Evolutionary conservation across 2,329 filamentous ascomycete species (phyloP).

Genomic region (Hymenoscyphus fructigenus): DNA sequence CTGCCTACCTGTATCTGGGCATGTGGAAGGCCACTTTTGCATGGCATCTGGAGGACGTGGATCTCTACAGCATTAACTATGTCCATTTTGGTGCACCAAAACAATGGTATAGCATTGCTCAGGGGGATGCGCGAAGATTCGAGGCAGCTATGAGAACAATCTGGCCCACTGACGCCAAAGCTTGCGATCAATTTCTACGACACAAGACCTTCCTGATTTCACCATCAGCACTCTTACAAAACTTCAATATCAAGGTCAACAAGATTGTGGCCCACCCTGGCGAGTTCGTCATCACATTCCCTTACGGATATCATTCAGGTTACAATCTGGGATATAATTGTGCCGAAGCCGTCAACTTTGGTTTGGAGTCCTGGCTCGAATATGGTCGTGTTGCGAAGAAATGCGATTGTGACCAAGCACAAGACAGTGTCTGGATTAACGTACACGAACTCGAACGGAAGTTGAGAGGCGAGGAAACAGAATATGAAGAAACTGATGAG

Average conservation of each 20-base stretch:
- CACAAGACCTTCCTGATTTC: conserved; percentile 98
- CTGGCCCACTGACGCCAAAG: conserved; percentile 93
- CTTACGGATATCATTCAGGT: conserved; percentile 96
- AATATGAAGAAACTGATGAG: conserved; percentile 76
- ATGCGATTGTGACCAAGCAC: conserved; percentile 90
- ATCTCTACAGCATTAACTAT: conserved; percentile 99
- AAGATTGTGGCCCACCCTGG: conserved; percentile 93
- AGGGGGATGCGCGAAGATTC: conserved; percentile 88
- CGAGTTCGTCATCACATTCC: conserved; percentile 97
- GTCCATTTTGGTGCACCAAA: conserved; percentile 98
- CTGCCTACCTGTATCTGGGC: conserved; percentile 92
- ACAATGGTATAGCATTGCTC: conserved; percentile 99
- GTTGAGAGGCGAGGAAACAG: conserved; percentile 82
- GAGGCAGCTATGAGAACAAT: conserved; percentile 93
- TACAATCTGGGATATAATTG: conserved; percentile 99
- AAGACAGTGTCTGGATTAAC: conserved; percentile 98
- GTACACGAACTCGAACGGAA: conserved; percentile 95
- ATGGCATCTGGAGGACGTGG: conserved; percentile 98
- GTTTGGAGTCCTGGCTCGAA: conserved; percentile 89
- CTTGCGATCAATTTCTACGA: conserved; percentile 91
- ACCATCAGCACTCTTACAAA: conserved; percentile 78
- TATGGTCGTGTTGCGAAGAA: conserved; percentile 96
- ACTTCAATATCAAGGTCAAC: conserved; percentile 95
- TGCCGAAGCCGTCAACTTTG: conserved; percentile 98
- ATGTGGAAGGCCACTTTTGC: conserved; percentile 99